These are phyloP conservation scores for Chrysophaeum taylorii DNA, from an alignment of 352 stramenopile species.

Conservation along the genomic window DNA sequence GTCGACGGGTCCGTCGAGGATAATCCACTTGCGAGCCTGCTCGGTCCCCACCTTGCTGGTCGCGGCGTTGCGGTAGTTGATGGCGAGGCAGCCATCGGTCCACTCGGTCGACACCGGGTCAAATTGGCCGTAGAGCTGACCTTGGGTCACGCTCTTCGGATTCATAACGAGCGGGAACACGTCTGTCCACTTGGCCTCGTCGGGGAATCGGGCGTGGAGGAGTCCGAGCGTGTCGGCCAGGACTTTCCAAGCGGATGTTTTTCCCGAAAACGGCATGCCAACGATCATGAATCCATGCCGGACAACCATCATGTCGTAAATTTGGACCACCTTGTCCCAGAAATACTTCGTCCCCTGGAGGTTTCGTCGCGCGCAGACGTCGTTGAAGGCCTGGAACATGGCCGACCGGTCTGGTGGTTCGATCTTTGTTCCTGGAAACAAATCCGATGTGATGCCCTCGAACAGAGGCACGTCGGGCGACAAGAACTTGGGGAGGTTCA, in stretches of 20 bases:
- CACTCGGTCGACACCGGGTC: slow-evolving; percentile 85
- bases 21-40: slow-evolving; percentile 77
- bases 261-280: slow-evolving; percentile 75
- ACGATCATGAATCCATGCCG: slow-evolving; percentile 90
- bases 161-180: slow-evolving; percentile 69
- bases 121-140: slow-evolving; percentile 84
- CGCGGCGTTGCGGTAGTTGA: slow-evolving; percentile 80
- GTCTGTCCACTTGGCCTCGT: slow-evolving; percentile 44
- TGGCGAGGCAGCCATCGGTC: slow-evolving; percentile 82
- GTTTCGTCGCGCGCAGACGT: slow-evolving; percentile 60
- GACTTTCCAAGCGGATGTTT: slow-evolving; percentile 73
- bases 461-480: slow-evolving; percentile 86
- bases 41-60: slow-evolving; percentile 51
- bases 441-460: slow-evolving; percentile 82
- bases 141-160: slow-evolving; percentile 82
- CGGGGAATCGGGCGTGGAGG: slow-evolving; percentile 33
- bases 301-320: slow-evolving; percentile 89
- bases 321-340: slow-evolving; percentile 83
- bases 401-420: slow-evolving; percentile 67
- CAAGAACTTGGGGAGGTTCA: slow-evolving; percentile 89
- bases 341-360: slow-evolving; percentile 78
- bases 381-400: slow-evolving; percentile 73
- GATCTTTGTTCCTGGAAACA: slow-evolving; percentile 79
- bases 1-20: slow-evolving; percentile 82
- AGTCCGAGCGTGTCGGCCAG: slow-evolving; percentile 45